These are phyloP conservation scores for Diaporthe sp. DNA, from an alignment of 2,329 filamentous ascomycete species.

Conservation along the genomic window DNA sequence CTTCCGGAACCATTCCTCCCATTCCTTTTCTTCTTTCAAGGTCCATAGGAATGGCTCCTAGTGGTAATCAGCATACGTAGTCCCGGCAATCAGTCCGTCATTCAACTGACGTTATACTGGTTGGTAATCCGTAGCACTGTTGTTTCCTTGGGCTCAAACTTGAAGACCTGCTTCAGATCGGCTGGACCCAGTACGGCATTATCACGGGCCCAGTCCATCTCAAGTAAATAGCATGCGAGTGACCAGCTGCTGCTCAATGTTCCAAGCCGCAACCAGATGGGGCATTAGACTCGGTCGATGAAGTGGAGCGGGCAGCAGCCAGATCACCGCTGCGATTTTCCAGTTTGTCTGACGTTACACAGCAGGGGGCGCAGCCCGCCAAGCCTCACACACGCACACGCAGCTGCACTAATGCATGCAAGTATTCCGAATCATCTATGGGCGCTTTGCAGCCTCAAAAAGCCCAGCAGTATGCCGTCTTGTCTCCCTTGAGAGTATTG, in stretches of 20 bases:
- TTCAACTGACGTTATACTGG: neutral
- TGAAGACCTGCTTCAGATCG: conserved; percentile 29
- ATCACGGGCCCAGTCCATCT: conserved; percentile 26
- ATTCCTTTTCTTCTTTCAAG: conserved; percentile 35
- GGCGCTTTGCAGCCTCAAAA: neutral
- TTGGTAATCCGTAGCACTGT: conserved; percentile 5
- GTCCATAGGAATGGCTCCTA: conserved; percentile 9
- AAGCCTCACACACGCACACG: neutral
- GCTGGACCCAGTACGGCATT: conserved; percentile 1
- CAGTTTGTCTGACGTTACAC: neutral
- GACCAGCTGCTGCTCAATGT: neutral
- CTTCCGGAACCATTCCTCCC: conserved; percentile 28
- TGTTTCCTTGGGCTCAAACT: conserved; percentile 25
- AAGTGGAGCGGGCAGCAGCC: neutral
- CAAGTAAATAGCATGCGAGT: neutral
- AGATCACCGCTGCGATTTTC: neutral
- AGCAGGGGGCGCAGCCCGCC: conserved; percentile 16
- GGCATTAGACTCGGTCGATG: neutral
- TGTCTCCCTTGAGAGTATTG: neutral
- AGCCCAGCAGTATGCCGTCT: neutral
- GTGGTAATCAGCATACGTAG: neutral
- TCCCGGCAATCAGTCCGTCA: no score
- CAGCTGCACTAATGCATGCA: conserved; percentile 17
- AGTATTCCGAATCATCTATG: neutral
- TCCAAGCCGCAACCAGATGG: neutral